Evolutionary conservation across 805 yeast species (phyloP).

Genomic region (Cyberlindnera mycetangii): DNA sequence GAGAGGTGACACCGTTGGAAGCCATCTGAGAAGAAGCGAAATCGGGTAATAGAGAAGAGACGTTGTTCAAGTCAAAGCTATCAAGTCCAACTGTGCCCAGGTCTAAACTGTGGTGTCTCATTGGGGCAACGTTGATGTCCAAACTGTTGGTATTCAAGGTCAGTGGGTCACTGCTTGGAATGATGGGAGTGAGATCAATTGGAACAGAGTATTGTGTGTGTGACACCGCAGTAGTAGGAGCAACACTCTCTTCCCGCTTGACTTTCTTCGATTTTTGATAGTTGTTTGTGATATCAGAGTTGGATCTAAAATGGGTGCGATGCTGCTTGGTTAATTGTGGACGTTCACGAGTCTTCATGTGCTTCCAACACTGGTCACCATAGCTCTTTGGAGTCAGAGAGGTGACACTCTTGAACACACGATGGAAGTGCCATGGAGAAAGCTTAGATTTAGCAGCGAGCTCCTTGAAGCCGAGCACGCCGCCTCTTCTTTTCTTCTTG

Average conservation of each 20-base stretch:
- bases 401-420: conserved; percentile 83
- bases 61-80: conserved; percentile 13
- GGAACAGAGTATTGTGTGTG: neutral
- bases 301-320: conserved; percentile 26
- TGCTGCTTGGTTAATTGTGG: conserved; percentile 18
- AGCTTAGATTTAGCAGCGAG: conserved; percentile 80
- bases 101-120: conserved; percentile 28
- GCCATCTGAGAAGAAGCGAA: conserved; percentile 10
- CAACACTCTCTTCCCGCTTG: conserved; percentile 12
- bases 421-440: conserved; percentile 91
- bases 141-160: conserved; percentile 20
- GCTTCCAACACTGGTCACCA: conserved; percentile 79
- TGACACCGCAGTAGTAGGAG: conserved; percentile 5
- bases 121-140: conserved; percentile 23
- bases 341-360: conserved; percentile 37
- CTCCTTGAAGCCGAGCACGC: conserved; percentile 80
- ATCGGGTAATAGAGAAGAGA: conserved; percentile 14
- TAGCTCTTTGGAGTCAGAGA: conserved; percentile 87
- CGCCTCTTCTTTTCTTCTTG: conserved; percentile 66
- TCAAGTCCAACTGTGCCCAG: conserved; percentile 19
- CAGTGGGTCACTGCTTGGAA: conserved; percentile 6
- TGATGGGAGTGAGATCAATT: conserved; percentile 7
- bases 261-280: conserved; percentile 9
- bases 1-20: neutral
- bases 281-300: conserved; percentile 21